Percentiles rank a stretch among this genome's conserved stretches.
Evolutionary conservation across 2,329 filamentous ascomycete species (phyloP).

Genomic region (Fonsecaea multimorphosa): DNA sequence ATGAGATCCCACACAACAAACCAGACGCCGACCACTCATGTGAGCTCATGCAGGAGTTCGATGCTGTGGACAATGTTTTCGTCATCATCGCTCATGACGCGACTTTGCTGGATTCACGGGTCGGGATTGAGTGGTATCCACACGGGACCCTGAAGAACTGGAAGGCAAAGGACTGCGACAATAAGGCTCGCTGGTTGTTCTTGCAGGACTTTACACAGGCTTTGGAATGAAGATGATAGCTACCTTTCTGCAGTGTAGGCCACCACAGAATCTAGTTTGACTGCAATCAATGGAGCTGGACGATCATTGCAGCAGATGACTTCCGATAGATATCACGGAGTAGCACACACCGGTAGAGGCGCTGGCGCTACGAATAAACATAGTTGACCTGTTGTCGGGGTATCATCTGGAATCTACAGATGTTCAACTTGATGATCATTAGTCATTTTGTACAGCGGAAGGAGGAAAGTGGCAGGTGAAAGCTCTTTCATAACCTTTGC

Average conservation of each 20-base stretch:
- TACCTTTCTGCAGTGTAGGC: not conserved
- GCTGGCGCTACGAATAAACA: not conserved
- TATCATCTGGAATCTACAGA: not conserved
- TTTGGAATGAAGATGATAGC: slow-evolving; percentile 10
- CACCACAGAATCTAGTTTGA: not conserved
- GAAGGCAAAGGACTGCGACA: slow-evolving; percentile 17
- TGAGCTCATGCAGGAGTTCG: slow-evolving; percentile 40
- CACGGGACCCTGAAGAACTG: slow-evolving; percentile 22
- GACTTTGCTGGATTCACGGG: slow-evolving; percentile 37
- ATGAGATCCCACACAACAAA: slow-evolving; percentile 39
- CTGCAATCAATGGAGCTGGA: too few species aligned
- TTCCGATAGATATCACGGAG: not conserved
- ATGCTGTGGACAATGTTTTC: slow-evolving; percentile 42
- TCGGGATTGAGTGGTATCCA: slow-evolving; percentile 36
- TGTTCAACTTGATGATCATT: not conserved
- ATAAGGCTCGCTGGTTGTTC: slow-evolving; percentile 26
- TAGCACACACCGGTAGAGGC: not conserved
- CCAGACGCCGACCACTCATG: slow-evolving; percentile 35
- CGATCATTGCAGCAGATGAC: not conserved
- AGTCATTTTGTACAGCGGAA: not conserved
- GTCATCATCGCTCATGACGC: slow-evolving; percentile 43
- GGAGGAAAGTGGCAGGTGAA: not conserved
- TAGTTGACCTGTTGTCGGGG: too few species aligned
- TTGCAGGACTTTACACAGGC: slow-evolving; percentile 23
- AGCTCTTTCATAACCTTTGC: too few species aligned